Conservation (phyloP, 2,329 filamentous ascomycete species). For the Rhynchosporium graminicola region DNA sequence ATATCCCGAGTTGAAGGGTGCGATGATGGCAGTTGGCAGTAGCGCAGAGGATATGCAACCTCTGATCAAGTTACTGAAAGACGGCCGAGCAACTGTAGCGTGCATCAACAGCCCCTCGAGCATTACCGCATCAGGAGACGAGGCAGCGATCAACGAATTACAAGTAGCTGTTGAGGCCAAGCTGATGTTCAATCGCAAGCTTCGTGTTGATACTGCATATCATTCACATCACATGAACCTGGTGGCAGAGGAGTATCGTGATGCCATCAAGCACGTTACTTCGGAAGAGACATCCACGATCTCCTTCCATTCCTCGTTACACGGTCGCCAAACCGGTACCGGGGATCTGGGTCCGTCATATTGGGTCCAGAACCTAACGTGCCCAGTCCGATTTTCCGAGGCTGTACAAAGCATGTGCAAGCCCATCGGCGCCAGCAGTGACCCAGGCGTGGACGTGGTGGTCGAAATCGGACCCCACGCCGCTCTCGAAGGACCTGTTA, state of each 20-base stretch:
- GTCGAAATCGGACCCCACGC: constrained; percentile 44
- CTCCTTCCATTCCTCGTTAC: constrained; percentile 33
- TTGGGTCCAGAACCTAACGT: constrained; percentile 50
- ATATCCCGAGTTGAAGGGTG: constrained; percentile 42
- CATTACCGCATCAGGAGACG: constrained; percentile 40
- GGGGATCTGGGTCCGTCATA: constrained; percentile 43
- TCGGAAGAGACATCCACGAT: not conserved
- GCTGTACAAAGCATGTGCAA: constrained; percentile 41
- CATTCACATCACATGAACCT: constrained; percentile 41
- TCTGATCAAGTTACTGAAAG: constrained; percentile 39
- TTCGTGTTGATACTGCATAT: constrained; percentile 40
- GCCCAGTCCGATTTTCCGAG: constrained; percentile 47
- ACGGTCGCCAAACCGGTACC: constrained; percentile 29
- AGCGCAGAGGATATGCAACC: constrained; percentile 38
- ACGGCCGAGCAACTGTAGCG: constrained; percentile 40
- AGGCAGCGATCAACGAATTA: constrained; percentile 36
- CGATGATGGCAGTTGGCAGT: constrained; percentile 56
- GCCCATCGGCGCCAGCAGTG: constrained; percentile 12
- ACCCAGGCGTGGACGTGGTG: constrained; percentile 24
- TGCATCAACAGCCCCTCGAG: constrained; percentile 40
- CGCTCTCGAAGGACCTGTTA: constrained; percentile 41
- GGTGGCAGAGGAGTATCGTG: constrained; percentile 35
- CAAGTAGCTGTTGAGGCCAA: constrained; percentile 33
- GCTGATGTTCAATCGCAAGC: constrained; percentile 36
- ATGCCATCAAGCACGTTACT: constrained; percentile 24